Percentiles rank a stretch among this genome's conserved stretches.
phyloP scores from a whole-genome alignment of 2,329 filamentous ascomycete species.

The Talaromyces marneffei region DNA sequence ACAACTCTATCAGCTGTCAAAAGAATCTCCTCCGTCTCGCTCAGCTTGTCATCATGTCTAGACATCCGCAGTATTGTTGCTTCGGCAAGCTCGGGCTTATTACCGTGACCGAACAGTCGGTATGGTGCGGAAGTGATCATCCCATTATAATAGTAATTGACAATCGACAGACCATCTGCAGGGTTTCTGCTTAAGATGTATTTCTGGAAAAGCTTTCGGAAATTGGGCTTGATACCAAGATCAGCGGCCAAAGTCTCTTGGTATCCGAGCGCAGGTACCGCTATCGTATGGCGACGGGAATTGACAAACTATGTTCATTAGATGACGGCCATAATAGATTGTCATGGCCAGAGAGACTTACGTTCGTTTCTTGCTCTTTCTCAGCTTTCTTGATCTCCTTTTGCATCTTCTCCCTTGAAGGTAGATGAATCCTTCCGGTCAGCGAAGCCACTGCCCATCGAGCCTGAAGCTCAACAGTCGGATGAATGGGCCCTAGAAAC shows the following conservation, averaged over 20 bases:
- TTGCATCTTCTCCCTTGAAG: slow-evolving; percentile 23
- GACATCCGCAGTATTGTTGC: slow-evolving; percentile 30
- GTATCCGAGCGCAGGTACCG: slow-evolving; percentile 26
- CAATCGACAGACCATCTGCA: slow-evolving; percentile 23
- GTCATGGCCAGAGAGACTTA: slow-evolving; percentile 10
- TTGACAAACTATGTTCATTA: slow-evolving; percentile 22
- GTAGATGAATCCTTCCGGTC: slow-evolving; percentile 23
- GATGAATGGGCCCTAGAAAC: slow-evolving; percentile 27
- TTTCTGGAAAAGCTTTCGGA: slow-evolving; percentile 23
- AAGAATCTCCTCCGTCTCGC: slow-evolving; percentile 20
- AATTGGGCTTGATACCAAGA: slow-evolving; percentile 29
- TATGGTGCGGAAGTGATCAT: slow-evolving; percentile 33
- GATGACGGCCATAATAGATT: background rate
- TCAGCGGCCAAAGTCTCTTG: slow-evolving; percentile 30
- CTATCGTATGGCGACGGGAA: slow-evolving; percentile 29
- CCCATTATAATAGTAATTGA: slow-evolving; percentile 34
- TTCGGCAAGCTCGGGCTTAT: slow-evolving; percentile 24
- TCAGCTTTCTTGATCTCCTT: slow-evolving; percentile 23
- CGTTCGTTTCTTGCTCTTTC: slow-evolving; percentile 20
- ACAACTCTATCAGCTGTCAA: slow-evolving; percentile 1
- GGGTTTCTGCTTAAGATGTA: slow-evolving; percentile 23
- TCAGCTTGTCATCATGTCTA: slow-evolving; percentile 20
- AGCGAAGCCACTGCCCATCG: slow-evolving; percentile 30
- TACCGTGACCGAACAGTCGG: slow-evolving; percentile 30
- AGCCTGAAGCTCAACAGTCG: slow-evolving; percentile 31